Evolutionary conservation across 169 alveolate species (phyloP).

Genomic region (Plasmodium malariae): DNA sequence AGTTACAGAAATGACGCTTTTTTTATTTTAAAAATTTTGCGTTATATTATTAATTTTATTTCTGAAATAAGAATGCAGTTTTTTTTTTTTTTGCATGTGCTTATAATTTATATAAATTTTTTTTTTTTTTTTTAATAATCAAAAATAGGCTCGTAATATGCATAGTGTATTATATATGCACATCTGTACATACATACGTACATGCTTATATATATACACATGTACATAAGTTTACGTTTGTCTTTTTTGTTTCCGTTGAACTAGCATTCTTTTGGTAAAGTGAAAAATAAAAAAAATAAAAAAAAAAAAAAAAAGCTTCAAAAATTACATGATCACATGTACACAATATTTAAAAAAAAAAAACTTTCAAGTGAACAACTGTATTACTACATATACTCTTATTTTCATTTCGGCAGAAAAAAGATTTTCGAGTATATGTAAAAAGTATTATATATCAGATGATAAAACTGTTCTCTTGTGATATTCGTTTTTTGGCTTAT

Average conservation of each 20-base stretch:
- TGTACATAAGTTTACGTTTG: neutral
- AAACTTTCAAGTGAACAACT: too few relatives aligned
- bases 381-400: too few relatives aligned
- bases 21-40: too few relatives aligned
- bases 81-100: neutral
- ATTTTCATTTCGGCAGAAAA: too few relatives aligned
- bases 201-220: constrained; percentile 7
- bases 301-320: constrained; percentile 1
- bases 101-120: neutral
- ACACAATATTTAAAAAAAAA: neutral
- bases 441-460: too few relatives aligned
- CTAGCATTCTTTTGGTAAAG: neutral
- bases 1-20: too few relatives aligned
- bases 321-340: neutral
- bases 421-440: too few relatives aligned
- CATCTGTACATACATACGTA: neutral
- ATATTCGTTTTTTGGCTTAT: too few relatives aligned
- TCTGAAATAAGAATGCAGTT: neutral
- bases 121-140: constrained; percentile 15
- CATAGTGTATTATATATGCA: neutral
- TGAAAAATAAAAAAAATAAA: constrained; percentile 18
- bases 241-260: neutral
- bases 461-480: too few relatives aligned
- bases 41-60: too few relatives aligned
- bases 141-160: neutral